Evolutionary conservation across 768 basidiomycete genomes (phyloP).

Genomic region (Collybia mongolica): DNA sequence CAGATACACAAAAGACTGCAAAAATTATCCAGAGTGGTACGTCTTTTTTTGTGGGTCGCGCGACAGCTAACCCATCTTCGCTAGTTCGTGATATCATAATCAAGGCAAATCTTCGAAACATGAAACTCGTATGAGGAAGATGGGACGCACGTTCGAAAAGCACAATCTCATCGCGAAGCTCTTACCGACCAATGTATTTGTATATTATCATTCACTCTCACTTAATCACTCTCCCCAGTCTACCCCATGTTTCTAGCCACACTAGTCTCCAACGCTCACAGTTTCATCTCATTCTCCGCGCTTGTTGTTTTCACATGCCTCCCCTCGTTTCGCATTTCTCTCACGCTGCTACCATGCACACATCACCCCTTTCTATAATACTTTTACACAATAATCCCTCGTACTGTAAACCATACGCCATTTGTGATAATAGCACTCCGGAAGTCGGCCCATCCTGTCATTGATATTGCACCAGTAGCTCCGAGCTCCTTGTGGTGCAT

Average conservation of each 20-base stretch:
- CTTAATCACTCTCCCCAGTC: not conserved
- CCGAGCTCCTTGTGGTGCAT: too few species aligned
- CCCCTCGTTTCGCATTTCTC: not conserved
- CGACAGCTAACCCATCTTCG: constrained; percentile 3
- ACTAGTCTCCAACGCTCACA: not conserved
- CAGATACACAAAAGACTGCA: constrained; percentile 72
- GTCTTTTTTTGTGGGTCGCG: constrained; percentile 17
- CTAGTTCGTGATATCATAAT: constrained; percentile 72
- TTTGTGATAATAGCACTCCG: not conserved
- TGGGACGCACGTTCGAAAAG: not conserved
- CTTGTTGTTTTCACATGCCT: not conserved
- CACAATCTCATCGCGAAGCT: too few species aligned
- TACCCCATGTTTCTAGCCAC: not conserved
- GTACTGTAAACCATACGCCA: constrained; percentile 1
- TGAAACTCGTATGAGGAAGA: constrained; percentile 44
- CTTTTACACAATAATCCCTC: not conserved
- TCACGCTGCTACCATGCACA: constrained; percentile 2
- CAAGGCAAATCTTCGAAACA: constrained; percentile 60
- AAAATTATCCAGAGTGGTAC: constrained; percentile 74
- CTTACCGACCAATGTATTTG: not conserved
- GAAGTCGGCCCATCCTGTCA: too few species aligned
- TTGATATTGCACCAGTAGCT: too few species aligned
- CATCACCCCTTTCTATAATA: constrained; percentile 5
- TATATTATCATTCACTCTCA: not conserved
- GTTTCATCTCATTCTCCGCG: not conserved